Evolutionary conservation across 2,329 filamentous ascomycete genomes (phyloP).

Genomic region (Monilinia laxa): DNA sequence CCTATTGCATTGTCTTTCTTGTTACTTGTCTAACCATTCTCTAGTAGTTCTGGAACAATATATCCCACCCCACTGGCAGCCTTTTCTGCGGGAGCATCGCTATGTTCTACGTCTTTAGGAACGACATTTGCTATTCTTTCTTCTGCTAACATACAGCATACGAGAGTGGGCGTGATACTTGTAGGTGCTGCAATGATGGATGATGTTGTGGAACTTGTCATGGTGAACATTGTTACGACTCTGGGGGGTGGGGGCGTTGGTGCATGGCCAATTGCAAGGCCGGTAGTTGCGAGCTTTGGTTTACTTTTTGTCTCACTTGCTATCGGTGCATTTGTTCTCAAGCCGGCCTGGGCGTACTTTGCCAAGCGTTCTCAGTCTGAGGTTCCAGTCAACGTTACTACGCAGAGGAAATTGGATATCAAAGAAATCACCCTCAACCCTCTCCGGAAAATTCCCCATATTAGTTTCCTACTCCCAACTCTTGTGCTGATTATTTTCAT

Average conservation of each 20-base stretch:
- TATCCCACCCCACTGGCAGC: conserved; percentile 42
- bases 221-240: conserved; percentile 73
- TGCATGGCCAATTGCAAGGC: conserved; percentile 29
- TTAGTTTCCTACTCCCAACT: conserved; percentile 30
- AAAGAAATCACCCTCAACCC: neutral
- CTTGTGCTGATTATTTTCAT: conserved; percentile 29
- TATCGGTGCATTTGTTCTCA: conserved; percentile 26
- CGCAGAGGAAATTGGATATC: neutral
- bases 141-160: conserved; percentile 57
- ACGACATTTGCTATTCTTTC: conserved; percentile 66
- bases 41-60: conserved; percentile 29
- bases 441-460: conserved; percentile 23
- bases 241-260: conserved; percentile 45
- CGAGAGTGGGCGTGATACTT: conserved; percentile 60
- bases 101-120: conserved; percentile 73
- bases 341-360: conserved; percentile 26
- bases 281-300: conserved; percentile 33
- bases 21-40: conserved; percentile 30
- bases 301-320: conserved; percentile 29
- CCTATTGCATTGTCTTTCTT: conserved; percentile 67
- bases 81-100: conserved; percentile 70
- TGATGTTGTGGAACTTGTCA: conserved; percentile 73
- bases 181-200: conserved; percentile 78
- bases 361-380: neutral
- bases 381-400: neutral